Conservation (phyloP, 148 eudicot genomes). For the Mesembryanthemum crystallinum region DNA sequence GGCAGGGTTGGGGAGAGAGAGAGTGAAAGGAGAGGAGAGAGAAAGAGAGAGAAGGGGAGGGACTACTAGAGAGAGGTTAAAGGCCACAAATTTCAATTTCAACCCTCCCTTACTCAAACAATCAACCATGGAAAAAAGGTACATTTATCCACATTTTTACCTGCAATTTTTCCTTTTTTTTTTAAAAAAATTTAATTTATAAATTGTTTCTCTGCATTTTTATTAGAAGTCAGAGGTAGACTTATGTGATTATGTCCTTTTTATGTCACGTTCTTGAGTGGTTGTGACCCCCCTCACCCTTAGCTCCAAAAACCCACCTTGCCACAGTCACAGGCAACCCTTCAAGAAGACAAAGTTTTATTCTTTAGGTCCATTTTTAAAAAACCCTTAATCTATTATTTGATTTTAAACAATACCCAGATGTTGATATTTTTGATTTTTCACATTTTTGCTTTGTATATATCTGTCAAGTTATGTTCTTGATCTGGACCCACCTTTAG, state of each 20-base stretch:
- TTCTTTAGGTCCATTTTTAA: conserved; percentile 4
- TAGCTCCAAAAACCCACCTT: not conserved
- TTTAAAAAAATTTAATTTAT: conserved; percentile 9
- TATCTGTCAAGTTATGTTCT: not conserved
- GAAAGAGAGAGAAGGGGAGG: not conserved
- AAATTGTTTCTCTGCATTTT: conserved; percentile 1
- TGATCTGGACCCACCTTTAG: conserved; percentile 25
- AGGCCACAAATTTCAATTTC: conserved; percentile 10
- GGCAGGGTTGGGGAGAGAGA: not conserved
- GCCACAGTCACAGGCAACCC: not conserved
- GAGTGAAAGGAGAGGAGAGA: not conserved
- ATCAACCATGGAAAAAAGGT: conserved; percentile 31
- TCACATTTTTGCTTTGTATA: not conserved
- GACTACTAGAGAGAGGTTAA: conserved; percentile 2
- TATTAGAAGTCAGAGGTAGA: not conserved
- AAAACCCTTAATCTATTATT: conserved; percentile 15
- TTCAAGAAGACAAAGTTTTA: not conserved
- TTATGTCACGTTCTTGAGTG: conserved; percentile 29
- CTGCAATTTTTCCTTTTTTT: not conserved
- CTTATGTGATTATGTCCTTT: not conserved
- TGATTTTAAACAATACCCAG: conserved; percentile 24
- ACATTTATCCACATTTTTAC: conserved; percentile 11
- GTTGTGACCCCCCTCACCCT: conserved; percentile 15
- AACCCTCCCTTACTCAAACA: conserved; percentile 7
- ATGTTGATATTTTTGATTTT: conserved; percentile 5